Evolutionary conservation across 441 rosid species (phyloP), one percentile per base, ranked within the genome.

Genomic region (Erodium moschatum): DNA sequence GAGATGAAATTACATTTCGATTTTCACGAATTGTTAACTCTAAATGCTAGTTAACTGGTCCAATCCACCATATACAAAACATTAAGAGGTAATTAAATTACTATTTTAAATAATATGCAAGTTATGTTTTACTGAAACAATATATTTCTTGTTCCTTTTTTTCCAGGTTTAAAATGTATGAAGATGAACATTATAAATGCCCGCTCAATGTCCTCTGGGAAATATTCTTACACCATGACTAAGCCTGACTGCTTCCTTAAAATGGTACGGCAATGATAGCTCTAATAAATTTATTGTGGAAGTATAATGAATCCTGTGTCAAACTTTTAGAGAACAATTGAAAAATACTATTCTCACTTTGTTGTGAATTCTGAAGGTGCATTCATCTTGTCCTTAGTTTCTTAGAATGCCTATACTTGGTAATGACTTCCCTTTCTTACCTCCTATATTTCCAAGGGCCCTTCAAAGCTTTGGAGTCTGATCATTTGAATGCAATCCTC

Each of bases 171-270:
- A 35, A 29, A 80, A 66, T 8, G 64, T 73, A 71, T 68, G 65
- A 80, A 67, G 72, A 74, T 69, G 75, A 84, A 81, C 70, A 81
- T 86, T 70, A 84, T 85, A 79, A 82, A 72, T 67, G 88, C 90
- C 73, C 88, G 87, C 21, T 82, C 80, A 16, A 91, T 89, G 94
- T 86, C 78, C 68, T 83, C 89, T 10, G 87, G 79, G 74, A 91
- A 82, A 73, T 78, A 83, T 66, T 80, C 85, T 67, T 78, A 77
- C 74, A 79, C 75, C 66, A 83, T 78, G 79, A 77, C 67, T 72
- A 81, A 79, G 80, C 89, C 97, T 61, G 87, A 83, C 73, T 81
- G 96, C 82, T 88, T 89, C 83, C 92, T 94, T 56, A 86, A 79
- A 82, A 85, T 93, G 98, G 98, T 93, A 84, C 6, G 63, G 1